These are phyloP conservation scores for Taphrina communis DNA, from an alignment of 1,139 yeast genomes.

Conservation along the genomic window DNA sequence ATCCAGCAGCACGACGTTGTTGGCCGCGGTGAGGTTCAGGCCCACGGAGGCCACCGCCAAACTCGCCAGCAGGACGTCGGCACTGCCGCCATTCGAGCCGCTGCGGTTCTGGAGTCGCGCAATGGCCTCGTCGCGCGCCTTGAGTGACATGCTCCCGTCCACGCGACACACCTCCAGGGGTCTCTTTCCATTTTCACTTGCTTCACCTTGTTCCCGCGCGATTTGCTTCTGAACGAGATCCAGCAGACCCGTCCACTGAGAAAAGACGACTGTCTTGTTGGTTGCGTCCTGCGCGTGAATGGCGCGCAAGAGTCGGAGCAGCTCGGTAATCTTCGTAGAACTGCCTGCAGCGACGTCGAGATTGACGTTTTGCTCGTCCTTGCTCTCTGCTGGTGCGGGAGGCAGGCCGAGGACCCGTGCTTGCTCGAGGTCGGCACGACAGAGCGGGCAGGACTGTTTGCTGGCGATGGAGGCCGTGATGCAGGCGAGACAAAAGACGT, in stretches of 20 bases:
- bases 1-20: slow-evolving; percentile 61
- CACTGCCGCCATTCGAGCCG: not conserved
- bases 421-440: slow-evolving; percentile 18
- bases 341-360: not conserved
- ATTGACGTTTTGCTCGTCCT: not conserved
- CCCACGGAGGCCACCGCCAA: slow-evolving; percentile 66
- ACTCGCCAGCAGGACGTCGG: slow-evolving; percentile 60
- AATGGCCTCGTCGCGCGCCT: slow-evolving; percentile 41
- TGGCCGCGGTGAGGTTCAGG: slow-evolving; percentile 62
- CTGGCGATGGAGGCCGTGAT: slow-evolving; percentile 32
- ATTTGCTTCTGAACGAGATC: slow-evolving; percentile 70
- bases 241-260: slow-evolving; percentile 81
- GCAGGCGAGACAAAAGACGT: slow-evolving; percentile 44
- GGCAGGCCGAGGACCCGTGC: slow-evolving; percentile 25
- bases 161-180: slow-evolving; percentile 59
- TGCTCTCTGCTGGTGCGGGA: not conserved
- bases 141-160: slow-evolving; percentile 43
- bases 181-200: no score
- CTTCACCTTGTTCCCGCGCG: slow-evolving; percentile 51
- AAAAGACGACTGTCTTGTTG: slow-evolving; percentile 71
- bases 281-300: slow-evolving; percentile 27
- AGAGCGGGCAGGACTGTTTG: slow-evolving; percentile 29
- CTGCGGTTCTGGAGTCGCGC: slow-evolving; percentile 19
- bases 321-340: slow-evolving; percentile 29
- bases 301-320: slow-evolving; percentile 22